A percentile compares a stretch with the other conserved stretches of the same genome.
Evolutionary conservation across 2,329 filamentous ascomycete species (phyloP).

Genomic region (Apiospora malaysiana): DNA sequence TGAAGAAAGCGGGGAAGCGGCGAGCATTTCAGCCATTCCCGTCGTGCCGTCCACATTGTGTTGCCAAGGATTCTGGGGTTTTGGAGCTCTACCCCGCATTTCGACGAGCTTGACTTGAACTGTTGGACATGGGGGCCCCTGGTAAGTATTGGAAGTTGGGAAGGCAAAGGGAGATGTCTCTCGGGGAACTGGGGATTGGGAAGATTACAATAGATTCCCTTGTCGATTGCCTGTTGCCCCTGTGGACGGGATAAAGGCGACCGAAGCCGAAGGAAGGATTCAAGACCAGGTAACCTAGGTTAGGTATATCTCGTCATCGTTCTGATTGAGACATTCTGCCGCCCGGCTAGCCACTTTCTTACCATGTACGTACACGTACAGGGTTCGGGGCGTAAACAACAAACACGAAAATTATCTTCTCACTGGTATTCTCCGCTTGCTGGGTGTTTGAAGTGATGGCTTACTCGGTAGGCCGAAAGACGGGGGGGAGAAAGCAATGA

Average conservation of each 20-base stretch:
- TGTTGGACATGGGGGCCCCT: background rate
- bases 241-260: constrained; percentile 2
- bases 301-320: background rate
- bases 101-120: background rate
- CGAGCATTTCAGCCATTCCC: background rate
- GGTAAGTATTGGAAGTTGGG: background rate
- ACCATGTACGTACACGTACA: too few species aligned
- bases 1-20: constrained; percentile 9
- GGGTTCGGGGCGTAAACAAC: background rate
- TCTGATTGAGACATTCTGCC: constrained; percentile 1
- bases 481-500: background rate
- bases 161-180: too few species aligned
- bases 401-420: background rate
- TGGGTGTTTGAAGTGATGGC: background rate
- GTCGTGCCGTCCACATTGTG: constrained; percentile 3
- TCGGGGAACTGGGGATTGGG: background rate
- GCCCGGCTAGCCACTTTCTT: background rate
- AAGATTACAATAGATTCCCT: background rate
- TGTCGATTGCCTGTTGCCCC: background rate
- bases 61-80: constrained; percentile 16
- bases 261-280: background rate
- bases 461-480: background rate
- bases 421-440: background rate
- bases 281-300: too few species aligned
- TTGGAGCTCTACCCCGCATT: constrained; percentile 18